Percentiles rank a stretch among this genome's conserved stretches.
These are phyloP conservation scores for Karstenula rhodostoma DNA, from an alignment of 2,329 filamentous ascomycete species.

Conservation along the genomic window DNA sequence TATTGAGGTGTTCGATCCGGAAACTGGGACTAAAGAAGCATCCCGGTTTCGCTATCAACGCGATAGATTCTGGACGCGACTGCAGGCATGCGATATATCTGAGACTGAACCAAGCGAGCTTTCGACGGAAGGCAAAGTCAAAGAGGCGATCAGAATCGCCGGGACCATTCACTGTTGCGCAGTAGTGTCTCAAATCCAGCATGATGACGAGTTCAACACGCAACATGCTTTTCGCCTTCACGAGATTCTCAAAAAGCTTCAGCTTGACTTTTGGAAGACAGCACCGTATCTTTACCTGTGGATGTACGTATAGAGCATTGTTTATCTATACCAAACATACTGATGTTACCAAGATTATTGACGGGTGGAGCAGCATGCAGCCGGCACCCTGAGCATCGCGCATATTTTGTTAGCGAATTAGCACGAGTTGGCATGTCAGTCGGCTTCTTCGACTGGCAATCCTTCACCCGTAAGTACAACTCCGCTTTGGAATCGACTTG, in stretches of 20 bases:
- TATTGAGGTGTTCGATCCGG: conserved; percentile 22
- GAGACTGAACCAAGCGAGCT: conserved; percentile 6
- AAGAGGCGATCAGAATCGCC: conserved; percentile 20
- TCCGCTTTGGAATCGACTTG: neutral
- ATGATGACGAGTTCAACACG: conserved; percentile 24
- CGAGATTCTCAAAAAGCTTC: conserved; percentile 15
- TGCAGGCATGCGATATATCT: conserved; percentile 1
- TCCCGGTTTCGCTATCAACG: conserved; percentile 14
- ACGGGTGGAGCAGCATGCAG: conserved; percentile 20
- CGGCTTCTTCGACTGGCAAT: conserved; percentile 21
- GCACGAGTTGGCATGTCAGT: conserved; percentile 18
- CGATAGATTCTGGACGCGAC: conserved; percentile 17
- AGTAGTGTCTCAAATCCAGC: conserved; percentile 20
- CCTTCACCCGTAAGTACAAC: conserved; percentile 2
- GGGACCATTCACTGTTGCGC: conserved; percentile 27
- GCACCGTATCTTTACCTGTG: conserved; percentile 25
- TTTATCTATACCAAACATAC: neutral
- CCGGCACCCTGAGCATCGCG: conserved; percentile 10
- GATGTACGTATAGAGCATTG: conserved; percentile 14
- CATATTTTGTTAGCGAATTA: conserved; percentile 24
- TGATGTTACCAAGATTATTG: conserved; percentile 8
- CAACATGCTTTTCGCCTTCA: conserved; percentile 19
- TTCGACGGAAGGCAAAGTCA: conserved; percentile 11
- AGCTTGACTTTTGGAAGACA: conserved; percentile 22
- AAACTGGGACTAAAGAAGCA: conserved; percentile 20